Base-by-base conservation (phyloP, 2,329 filamentous ascomycete species). In the Aspergillus arachidicola region DNA sequence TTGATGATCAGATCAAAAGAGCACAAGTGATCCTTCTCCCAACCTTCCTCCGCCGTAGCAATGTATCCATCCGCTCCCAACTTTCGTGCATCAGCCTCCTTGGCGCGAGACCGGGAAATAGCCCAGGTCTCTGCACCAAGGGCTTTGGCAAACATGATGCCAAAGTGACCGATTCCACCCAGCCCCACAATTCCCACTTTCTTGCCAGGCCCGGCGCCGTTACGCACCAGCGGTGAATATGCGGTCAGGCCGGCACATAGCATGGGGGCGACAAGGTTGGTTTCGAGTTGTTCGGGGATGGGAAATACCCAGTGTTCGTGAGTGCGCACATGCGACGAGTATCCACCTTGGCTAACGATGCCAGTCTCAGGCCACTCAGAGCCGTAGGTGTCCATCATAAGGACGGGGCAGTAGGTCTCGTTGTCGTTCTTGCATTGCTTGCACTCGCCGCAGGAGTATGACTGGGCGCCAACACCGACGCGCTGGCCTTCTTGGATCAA, bases 181-280 rank as follows among this genome's bases (percentile, higher is more conserved):
- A 83, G 67, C 12, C 79, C 79, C 23, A 81, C 75, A 23, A 78
- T 71, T n/a, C 75, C 76, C 5, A 79, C 76, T 45, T 74, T 75
- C 66, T 78, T 77, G 14, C 92, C 92, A 1, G 90, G 90, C 0
- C 91, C 91, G 65, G 85, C 85, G 28, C 91, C 90, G 73, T 93
- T 88, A 57, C 92, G 86, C 66, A 91, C 88, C 19, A 96, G 84
- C 1, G 93, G 92, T 65, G 86, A 90, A 81, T 89, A 96, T 64
- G 88, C 87, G 3, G 92, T 96, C 67, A 96, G 84, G 67, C 93
- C 92, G 41, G 91, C 92, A 78, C 93, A 96, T 69, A 95, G 84
- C 90, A 94, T 93, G 11, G 91, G 91, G 1, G 91, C 92, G 1
- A 88, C 91, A 59, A 89, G 78, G 16, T 76, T 75, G 58, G 78